A percentile compares a stretch with the other conserved stretches of the same genome.
These are phyloP conservation scores for Actinomucor elegans DNA, from an alignment of 371 early-diverging fungal genomes.

Conservation along the genomic window DNA sequence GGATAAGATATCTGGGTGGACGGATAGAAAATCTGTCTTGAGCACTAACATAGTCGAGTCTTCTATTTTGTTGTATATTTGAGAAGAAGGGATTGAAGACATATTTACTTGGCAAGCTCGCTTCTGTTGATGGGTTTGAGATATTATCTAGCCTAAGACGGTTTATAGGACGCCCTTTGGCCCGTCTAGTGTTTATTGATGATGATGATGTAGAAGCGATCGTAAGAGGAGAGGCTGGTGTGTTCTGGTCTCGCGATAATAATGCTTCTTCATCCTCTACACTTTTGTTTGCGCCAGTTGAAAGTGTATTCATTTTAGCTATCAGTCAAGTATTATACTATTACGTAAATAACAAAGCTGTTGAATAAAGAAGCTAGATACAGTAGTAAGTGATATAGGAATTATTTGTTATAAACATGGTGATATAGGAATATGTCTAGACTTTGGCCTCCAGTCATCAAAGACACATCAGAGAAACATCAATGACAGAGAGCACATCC, in stretches of 20 bases:
- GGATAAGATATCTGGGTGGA: conserved; percentile 8
- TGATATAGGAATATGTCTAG: neutral
- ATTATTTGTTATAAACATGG: neutral
- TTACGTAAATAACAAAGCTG: neutral
- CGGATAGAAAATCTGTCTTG: conserved; percentile 31
- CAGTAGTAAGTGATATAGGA: neutral
- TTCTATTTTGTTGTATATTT: conserved; percentile 35
- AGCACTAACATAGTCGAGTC: conserved; percentile 21
- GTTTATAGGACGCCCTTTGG: neutral
- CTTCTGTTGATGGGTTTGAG: conserved; percentile 1
- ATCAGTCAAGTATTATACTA: no score
- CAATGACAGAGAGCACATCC: conserved; percentile 19
- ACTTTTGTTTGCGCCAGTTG: no score
- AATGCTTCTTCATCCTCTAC: no score
- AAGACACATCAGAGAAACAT: neutral
- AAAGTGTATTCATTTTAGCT: no score
- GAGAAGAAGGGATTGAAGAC: conserved; percentile 33
- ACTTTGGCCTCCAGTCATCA: no score
- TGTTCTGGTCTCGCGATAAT: neutral
- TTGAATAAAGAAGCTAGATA: neutral
- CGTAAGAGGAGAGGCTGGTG: neutral
- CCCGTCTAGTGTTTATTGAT: neutral
- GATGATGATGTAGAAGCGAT: no score
- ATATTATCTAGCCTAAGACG: neutral
- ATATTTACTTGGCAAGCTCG: neutral